Evolutionary conservation across 768 basidiomycete species (phyloP).

Genomic region (Psilocybe cyanescens): DNA sequence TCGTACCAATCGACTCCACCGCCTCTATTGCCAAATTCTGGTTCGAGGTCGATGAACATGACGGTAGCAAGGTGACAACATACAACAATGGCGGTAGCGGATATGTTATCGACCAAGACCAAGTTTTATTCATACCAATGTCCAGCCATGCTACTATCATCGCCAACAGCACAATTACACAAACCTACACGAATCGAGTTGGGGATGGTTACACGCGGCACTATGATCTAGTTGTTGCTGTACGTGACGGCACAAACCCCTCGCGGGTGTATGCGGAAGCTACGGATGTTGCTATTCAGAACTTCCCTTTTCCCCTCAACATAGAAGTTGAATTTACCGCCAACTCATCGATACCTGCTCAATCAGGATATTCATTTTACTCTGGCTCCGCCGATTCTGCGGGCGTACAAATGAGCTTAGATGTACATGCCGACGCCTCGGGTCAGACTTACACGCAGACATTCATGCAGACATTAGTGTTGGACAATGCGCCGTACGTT

Average conservation of each 20-base stretch:
- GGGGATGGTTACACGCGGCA: conserved; percentile 24
- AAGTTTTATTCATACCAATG: conserved; percentile 45
- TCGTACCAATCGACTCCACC: conserved; percentile 41
- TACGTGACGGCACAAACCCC: conserved; percentile 31
- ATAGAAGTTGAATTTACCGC: conserved; percentile 31
- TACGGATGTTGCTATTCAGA: conserved; percentile 33
- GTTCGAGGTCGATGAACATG: conserved; percentile 50
- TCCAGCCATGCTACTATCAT: conserved; percentile 33
- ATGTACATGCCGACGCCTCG: conserved; percentile 27
- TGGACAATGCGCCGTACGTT: conserved; percentile 32
- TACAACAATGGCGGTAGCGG: conserved; percentile 46
- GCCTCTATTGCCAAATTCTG: conserved; percentile 52
- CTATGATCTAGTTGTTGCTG: conserved; percentile 30
- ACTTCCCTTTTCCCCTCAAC: conserved; percentile 31
- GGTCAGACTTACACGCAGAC: conserved; percentile 30
- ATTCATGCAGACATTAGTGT: conserved; percentile 28
- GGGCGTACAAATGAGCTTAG: conserved; percentile 32
- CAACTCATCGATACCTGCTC: conserved; percentile 31
- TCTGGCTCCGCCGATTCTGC: conserved; percentile 25
- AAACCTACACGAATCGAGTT: conserved; percentile 27
- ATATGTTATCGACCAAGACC: conserved; percentile 47
- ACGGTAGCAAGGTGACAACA: conserved; percentile 38
- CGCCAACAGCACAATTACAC: conserved; percentile 26
- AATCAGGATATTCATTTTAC: conserved; percentile 42
- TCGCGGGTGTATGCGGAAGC: conserved; percentile 39